Percentiles rank a stretch among this genome's conserved stretches.
phyloP scores from a whole-genome alignment of 257 asterid genomes.

The Solanum boliviense region DNA sequence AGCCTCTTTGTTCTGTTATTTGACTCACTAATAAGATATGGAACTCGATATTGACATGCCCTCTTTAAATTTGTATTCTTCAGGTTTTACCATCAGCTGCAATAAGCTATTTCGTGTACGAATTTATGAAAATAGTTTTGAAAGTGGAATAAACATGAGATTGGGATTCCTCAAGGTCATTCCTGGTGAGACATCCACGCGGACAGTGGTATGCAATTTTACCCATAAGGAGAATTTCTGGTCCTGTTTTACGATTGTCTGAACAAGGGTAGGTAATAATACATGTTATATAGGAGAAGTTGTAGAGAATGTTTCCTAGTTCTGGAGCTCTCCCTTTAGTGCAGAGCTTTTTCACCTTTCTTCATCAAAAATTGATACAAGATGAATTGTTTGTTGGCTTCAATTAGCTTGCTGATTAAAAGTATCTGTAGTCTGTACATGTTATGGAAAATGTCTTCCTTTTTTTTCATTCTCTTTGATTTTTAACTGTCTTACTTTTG shows the following conservation, averaged over 20 bases:
- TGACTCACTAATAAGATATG: background rate
- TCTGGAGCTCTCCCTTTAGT: background rate
- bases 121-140: constrained; percentile 90
- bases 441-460: background rate
- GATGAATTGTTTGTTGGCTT: background rate
- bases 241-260: background rate
- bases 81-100: constrained; percentile 99
- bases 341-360: background rate
- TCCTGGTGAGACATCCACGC: constrained; percentile 3
- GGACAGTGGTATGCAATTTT: constrained; percentile 1
- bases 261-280: background rate
- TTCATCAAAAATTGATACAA: background rate
- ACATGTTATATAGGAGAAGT: background rate
- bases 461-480: background rate
- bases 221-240: background rate
- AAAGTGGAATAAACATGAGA: constrained; percentile 50
- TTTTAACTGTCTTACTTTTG: background rate
- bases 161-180: background rate
- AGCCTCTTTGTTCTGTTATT: background rate
- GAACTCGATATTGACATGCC: background rate
- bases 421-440: background rate
- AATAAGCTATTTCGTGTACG: constrained; percentile 84
- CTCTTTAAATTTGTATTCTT: background rate
- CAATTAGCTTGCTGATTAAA: background rate
- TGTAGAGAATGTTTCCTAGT: background rate